Evolutionary conservation across 2,329 filamentous ascomycete genomes (phyloP).

Genomic region (Aspergillus fumigatiaffinis): DNA sequence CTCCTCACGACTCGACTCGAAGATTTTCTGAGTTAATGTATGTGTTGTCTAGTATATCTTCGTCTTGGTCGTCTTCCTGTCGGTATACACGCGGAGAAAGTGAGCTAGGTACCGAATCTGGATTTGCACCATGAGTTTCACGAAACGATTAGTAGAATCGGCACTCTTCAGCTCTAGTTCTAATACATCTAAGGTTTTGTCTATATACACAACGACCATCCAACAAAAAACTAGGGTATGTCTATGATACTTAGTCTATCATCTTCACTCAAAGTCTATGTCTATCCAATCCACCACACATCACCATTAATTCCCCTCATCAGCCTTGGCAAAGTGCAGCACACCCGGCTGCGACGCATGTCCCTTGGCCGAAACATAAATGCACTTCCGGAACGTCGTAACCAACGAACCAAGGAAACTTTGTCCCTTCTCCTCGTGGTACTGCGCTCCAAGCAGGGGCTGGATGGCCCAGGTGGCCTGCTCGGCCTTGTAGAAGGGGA

Average conservation of each 20-base stretch:
- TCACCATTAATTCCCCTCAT: conserved; percentile 1
- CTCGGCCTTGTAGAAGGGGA: conserved; percentile 59
- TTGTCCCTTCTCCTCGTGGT: conserved; percentile 36
- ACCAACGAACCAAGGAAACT: conserved; percentile 47
- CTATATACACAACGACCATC: neutral
- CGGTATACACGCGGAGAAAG: too few relatives aligned
- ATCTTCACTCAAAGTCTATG: neutral
- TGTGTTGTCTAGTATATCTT: too few relatives aligned
- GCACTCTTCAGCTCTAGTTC: neutral
- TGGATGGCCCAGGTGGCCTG: conserved; percentile 57
- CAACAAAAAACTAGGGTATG: neutral
- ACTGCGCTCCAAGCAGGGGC: conserved; percentile 54
- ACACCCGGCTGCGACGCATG: conserved; percentile 11
- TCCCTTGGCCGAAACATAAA: conserved; percentile 41
- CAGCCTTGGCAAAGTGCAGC: conserved; percentile 15
- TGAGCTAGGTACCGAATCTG: too few relatives aligned
- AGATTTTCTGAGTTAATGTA: too few relatives aligned
- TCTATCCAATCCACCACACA: neutral
- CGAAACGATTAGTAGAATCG: too few relatives aligned
- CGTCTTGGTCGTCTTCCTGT: too few relatives aligned
- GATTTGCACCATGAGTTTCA: too few relatives aligned
- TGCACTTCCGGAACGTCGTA: conserved; percentile 46
- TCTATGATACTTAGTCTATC: neutral
- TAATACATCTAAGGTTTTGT: neutral
- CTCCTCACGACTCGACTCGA: too few relatives aligned